These are phyloP conservation scores for Beta corolliflora DNA, from an alignment of 179 eudicot species.

Conservation along the genomic window DNA sequence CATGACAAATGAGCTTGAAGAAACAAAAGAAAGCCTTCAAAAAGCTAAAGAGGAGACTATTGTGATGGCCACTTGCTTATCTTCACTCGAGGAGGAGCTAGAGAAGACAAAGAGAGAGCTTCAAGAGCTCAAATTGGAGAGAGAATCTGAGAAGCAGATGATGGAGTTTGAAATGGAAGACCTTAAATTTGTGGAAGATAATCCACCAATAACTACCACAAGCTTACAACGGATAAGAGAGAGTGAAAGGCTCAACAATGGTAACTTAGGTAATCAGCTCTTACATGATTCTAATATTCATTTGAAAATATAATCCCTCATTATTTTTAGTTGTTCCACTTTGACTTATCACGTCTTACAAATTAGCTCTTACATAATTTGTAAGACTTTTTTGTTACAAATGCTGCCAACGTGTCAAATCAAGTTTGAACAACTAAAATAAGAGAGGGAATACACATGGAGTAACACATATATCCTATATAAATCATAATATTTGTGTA, in stretches of 20 bases:
- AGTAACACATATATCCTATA: no score
- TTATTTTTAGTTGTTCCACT: no score
- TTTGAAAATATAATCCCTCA: no score
- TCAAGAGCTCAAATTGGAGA: slow-evolving; percentile 49
- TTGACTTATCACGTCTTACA: no score
- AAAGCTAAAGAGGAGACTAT: slow-evolving; percentile 64
- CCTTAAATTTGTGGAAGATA: slow-evolving; percentile 52
- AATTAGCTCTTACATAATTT: no score
- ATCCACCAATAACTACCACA: slow-evolving; percentile 13
- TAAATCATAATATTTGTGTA: accelerated
- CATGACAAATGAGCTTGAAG: slow-evolving; percentile 52
- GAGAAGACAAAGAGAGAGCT: slow-evolving; percentile 71
- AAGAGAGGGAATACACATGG: no score
- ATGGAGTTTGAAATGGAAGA: slow-evolving; percentile 47
- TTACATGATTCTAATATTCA: no score
- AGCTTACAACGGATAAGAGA: slow-evolving; percentile 16
- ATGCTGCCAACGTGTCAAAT: no score
- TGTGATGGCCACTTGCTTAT: slow-evolving; percentile 58
- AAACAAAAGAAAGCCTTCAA: slow-evolving; percentile 61
- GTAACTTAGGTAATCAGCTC: no score
- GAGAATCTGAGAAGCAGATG: slow-evolving; percentile 41
- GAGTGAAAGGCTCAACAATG: slow-evolving; percentile 8
- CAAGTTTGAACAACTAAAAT: no score
- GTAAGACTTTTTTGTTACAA: no score
- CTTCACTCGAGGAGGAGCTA: slow-evolving; percentile 65